Percentiles rank a stretch among this genome's conserved stretches.
phyloP scores from a whole-genome alignment of 2,329 filamentous ascomycete species.

The Arthroderma uncinatum region DNA sequence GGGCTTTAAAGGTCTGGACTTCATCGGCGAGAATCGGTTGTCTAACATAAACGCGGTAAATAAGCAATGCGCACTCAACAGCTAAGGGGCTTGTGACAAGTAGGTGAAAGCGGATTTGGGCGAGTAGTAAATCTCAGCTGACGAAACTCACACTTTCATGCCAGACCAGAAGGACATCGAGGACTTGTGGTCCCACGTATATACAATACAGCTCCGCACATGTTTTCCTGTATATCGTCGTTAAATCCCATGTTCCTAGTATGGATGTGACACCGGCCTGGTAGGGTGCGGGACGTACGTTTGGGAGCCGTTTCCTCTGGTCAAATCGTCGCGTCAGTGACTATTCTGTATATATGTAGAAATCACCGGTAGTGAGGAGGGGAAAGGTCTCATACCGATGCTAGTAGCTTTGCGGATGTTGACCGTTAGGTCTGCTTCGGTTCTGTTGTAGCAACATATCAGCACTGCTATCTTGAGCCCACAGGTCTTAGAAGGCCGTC shows the following conservation, averaged over 20 bases:
- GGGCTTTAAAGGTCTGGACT: slow-evolving; percentile 95
- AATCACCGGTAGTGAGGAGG: slow-evolving; percentile 15
- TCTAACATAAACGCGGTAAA: slow-evolving; percentile 35
- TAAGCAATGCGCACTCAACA: neutral
- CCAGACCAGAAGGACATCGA: slow-evolving; percentile 92
- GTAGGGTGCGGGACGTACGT: slow-evolving; percentile 45
- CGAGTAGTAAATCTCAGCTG: neutral
- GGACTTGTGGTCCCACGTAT: slow-evolving; percentile 98
- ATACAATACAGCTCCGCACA: slow-evolving; percentile 95
- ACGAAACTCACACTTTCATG: slow-evolving; percentile 77
- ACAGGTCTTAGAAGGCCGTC: neutral
- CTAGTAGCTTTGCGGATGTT: slow-evolving; percentile 59
- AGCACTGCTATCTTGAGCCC: neutral
- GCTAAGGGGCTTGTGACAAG: neutral
- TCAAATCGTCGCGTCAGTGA: neutral
- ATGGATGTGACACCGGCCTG: neutral
- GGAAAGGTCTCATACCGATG: slow-evolving; percentile 37
- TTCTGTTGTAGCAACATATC: slow-evolving; percentile 23
- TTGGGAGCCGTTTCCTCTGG: slow-evolving; percentile 56
- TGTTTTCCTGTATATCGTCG: slow-evolving; percentile 55
- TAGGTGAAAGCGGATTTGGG: neutral
- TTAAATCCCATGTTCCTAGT: neutral
- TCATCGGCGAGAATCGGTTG: slow-evolving; percentile 98
- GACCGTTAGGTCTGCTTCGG: slow-evolving; percentile 53
- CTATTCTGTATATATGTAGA: neutral